Evolutionary conservation across 306 rosid genomes (phyloP).

Genomic region (Vachellia pachyceras): DNA sequence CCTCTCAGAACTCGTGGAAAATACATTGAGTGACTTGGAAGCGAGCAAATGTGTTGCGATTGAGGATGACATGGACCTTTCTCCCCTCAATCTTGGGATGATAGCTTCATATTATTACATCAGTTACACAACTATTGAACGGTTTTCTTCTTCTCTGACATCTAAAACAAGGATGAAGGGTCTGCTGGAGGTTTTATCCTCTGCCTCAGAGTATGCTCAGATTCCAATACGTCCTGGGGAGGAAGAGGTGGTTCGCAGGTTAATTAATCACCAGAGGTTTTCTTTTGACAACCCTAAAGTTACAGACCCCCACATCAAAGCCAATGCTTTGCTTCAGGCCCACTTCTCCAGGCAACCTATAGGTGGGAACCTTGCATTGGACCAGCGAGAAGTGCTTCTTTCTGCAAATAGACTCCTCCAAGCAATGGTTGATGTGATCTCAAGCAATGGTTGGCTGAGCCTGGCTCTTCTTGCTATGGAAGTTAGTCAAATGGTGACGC

Average conservation of each 20-base stretch:
- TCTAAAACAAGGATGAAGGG: slow-evolving; percentile 93
- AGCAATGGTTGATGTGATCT: slow-evolving; percentile 94
- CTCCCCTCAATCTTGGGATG: slow-evolving; percentile 88
- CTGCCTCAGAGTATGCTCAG: slow-evolving; percentile 87
- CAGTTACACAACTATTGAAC: slow-evolving; percentile 86
- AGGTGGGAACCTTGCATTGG: slow-evolving; percentile 81
- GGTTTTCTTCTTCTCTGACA: slow-evolving; percentile 84
- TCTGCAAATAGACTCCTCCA: slow-evolving; percentile 84
- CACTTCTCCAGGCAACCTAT: slow-evolving; percentile 85
- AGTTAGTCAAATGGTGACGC: slow-evolving; percentile 95
- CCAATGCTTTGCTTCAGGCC: slow-evolving; percentile 93
- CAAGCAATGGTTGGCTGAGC: slow-evolving; percentile 92
- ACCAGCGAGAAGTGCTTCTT: slow-evolving; percentile 87
- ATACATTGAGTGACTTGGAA: slow-evolving; percentile 80
- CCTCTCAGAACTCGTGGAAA: slow-evolving; percentile 91
- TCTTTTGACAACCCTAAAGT: slow-evolving; percentile 80
- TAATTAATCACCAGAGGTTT: slow-evolving; percentile 91
- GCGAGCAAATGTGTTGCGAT: slow-evolving; percentile 79
- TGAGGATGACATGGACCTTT: slow-evolving; percentile 84
- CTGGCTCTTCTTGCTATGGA: slow-evolving; percentile 92
- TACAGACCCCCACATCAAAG: slow-evolving; percentile 85
- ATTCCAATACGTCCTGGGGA: slow-evolving; percentile 94
- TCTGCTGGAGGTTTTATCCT: slow-evolving; percentile 78
- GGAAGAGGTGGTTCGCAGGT: slow-evolving; percentile 79
- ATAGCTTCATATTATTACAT: slow-evolving; percentile 90